Evolutionary conservation across 768 basidiomycete genomes (phyloP).

Genomic region (Phylloporus arenicola): DNA sequence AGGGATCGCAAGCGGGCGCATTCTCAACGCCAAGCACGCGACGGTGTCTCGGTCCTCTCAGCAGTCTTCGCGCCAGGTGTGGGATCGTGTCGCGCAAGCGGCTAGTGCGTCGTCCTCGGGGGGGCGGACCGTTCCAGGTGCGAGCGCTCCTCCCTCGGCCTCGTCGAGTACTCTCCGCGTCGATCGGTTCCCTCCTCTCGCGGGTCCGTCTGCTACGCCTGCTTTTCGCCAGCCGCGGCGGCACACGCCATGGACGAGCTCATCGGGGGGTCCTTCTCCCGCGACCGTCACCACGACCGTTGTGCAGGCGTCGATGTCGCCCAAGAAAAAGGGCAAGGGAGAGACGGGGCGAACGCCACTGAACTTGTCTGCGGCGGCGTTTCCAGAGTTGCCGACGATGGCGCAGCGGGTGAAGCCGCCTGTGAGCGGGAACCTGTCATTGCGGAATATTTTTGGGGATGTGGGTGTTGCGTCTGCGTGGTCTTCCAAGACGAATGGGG

Average conservation of each 20-base stretch:
- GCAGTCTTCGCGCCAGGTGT: constrained; percentile 62
- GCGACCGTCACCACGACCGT: background rate
- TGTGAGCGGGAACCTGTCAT: constrained; percentile 59
- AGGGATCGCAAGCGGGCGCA: constrained; percentile 74
- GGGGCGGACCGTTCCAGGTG: constrained; percentile 20
- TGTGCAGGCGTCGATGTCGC: background rate
- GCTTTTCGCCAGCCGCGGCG: constrained; percentile 42
- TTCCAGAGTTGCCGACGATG: constrained; percentile 66
- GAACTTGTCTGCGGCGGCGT: constrained; percentile 49
- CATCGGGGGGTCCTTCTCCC: constrained; percentile 2
- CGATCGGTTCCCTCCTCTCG: constrained; percentile 30
- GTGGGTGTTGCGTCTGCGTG: constrained; percentile 30
- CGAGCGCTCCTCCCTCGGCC: constrained; percentile 11
- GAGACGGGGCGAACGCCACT: constrained; percentile 26
- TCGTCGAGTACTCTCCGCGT: constrained; percentile 25
- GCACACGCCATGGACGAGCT: constrained; percentile 55
- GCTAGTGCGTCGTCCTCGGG: constrained; percentile 47
- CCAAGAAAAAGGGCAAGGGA: constrained; percentile 11
- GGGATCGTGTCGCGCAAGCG: constrained; percentile 84
- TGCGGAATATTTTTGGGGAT: constrained; percentile 53
- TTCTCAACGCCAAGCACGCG: constrained; percentile 77
- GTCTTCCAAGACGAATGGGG: constrained; percentile 10
- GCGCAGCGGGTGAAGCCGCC: constrained; percentile 39
- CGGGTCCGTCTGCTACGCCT: constrained; percentile 1
- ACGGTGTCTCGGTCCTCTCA: constrained; percentile 55